Evolutionary conservation across 345 rosid species (phyloP).

Genomic region (Punica granatum): DNA sequence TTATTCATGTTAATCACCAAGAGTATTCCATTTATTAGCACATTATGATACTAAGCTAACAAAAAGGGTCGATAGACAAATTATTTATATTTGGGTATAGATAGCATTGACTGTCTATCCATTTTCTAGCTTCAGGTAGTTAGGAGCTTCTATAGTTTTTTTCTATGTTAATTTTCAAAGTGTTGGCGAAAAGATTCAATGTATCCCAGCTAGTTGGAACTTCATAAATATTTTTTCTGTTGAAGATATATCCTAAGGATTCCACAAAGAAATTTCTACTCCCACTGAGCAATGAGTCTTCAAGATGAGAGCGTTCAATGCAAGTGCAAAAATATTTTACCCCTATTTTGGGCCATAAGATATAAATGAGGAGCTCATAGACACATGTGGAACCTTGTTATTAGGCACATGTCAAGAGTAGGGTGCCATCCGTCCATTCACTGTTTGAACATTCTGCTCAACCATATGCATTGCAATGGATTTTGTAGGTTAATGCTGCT

Average conservation of each 20-base stretch:
- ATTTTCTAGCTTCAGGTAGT: not conserved
- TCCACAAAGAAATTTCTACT: not conserved
- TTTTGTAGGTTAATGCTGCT: conserved; percentile 67
- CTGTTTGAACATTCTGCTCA: not conserved
- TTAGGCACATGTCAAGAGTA: not conserved
- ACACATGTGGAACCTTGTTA: not conserved
- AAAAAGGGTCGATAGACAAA: not conserved
- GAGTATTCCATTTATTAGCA: too few relatives aligned
- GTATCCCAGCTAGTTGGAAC: not conserved
- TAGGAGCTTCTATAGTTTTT: not conserved
- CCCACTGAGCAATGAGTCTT: not conserved
- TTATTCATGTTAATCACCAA: too few relatives aligned
- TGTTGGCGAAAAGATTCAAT: not conserved
- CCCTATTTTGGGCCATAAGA: not conserved
- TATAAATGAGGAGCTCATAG: not conserved
- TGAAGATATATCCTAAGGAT: not conserved
- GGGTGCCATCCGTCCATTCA: not conserved
- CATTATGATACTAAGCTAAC: too few relatives aligned
- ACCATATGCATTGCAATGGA: not conserved
- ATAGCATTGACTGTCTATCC: not conserved
- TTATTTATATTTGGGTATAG: not conserved
- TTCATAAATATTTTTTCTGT: too few relatives aligned
- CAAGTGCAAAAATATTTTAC: not conserved
- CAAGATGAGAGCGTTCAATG: not conserved
- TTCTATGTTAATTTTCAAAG: not conserved